phyloP scores from a whole-genome alignment of 140 eudicot genomes.

The Ambrosia hybrid region DNA sequence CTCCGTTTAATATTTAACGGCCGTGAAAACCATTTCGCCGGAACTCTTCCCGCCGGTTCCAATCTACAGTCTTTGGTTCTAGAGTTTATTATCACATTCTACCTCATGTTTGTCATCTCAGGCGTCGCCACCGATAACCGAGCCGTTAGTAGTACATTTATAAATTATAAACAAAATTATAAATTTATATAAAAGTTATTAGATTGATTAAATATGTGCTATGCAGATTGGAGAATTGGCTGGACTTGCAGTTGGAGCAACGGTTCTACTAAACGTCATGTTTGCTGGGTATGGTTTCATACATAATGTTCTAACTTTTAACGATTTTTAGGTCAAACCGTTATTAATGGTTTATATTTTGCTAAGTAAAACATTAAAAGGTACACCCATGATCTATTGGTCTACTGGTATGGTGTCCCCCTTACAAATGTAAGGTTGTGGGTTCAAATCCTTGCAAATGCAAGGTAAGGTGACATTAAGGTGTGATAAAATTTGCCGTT shows the following conservation, averaged over 20 bases:
- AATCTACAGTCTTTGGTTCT: constrained; percentile 63
- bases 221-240: constrained; percentile 90
- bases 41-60: constrained; percentile 66
- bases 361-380: no score
- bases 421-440: no score
- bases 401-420: no score
- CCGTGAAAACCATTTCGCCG: constrained; percentile 54
- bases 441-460: no score
- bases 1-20: constrained; percentile 70
- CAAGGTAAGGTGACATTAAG: no score
- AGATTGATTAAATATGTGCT: neutral
- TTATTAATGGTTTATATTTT: no score
- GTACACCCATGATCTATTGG: no score
- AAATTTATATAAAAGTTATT: neutral
- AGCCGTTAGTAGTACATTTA: constrained; percentile 62
- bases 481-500: no score
- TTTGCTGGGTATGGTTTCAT: constrained; percentile 57
- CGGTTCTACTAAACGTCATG: constrained; percentile 78
- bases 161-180: neutral
- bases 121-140: constrained; percentile 86
- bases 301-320: neutral
- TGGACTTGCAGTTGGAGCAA: constrained; percentile 86
- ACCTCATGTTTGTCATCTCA: constrained; percentile 84
- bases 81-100: constrained; percentile 80
- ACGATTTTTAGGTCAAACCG: neutral